Conservation (phyloP, 1,284 basidiomycete species). For the Athelia sp. region DNA sequence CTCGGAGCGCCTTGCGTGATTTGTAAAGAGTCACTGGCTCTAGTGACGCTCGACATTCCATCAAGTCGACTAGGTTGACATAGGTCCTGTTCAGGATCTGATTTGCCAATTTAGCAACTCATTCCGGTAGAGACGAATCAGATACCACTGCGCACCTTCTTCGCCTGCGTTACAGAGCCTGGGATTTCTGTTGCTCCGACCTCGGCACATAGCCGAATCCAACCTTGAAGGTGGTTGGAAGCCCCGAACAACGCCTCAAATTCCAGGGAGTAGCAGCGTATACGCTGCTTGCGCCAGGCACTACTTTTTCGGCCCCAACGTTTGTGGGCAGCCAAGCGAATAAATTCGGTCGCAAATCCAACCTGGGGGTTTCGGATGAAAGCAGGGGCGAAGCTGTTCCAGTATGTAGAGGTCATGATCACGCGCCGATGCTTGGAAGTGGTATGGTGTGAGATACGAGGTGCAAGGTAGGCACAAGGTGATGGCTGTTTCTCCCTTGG, state of each 20-base stretch:
- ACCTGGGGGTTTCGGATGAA: too few relatives aligned
- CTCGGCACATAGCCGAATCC: constrained; percentile 11
- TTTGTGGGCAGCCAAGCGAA: constrained; percentile 6
- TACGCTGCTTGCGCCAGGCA: constrained; percentile 7
- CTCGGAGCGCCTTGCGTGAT: constrained; percentile 6
- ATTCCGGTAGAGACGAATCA: background rate
- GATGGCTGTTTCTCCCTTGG: too few relatives aligned
- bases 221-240: constrained; percentile 8
- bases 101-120: too few relatives aligned
- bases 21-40: constrained; percentile 3
- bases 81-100: constrained; percentile 4
- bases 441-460: too few relatives aligned
- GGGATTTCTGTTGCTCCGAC: constrained; percentile 8
- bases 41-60: constrained; percentile 11
- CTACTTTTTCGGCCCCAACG: constrained; percentile 6
- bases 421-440: too few relatives aligned
- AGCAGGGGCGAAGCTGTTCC: too few relatives aligned
- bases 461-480: too few relatives aligned
- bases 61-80: constrained; percentile 13
- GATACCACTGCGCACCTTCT: constrained; percentile 7
- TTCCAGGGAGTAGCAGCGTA: constrained; percentile 8
- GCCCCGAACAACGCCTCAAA: constrained; percentile 10
- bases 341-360: constrained; percentile 6
- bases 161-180: constrained; percentile 9
- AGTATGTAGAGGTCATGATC: too few relatives aligned